Base-by-base conservation (phyloP, 306 rosid species). In the Hylodesmum podocarpum region DNA sequence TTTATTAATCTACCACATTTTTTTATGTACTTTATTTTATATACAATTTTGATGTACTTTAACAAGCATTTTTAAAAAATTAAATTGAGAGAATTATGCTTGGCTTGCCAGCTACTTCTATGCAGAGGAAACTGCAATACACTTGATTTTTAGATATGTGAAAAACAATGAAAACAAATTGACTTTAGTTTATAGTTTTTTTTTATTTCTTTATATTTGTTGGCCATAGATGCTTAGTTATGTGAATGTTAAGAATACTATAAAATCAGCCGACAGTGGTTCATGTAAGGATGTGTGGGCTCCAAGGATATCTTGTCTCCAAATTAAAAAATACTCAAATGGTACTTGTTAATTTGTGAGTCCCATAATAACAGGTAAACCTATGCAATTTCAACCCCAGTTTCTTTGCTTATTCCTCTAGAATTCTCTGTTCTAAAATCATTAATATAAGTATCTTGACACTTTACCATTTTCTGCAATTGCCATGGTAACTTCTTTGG, bases 211-310 rank as follows among this genome's bases (percentile, higher is more conserved):
- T 5, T 5, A 5, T 66, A 47, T 61, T 43, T 73, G 70, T 53
- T 80, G 57, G 72, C 15, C 58, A 54, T 80, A 18, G 62, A 55
- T 77, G 72, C 44, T 67, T 37, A 33, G 54, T 50, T 80, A 8
- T 75, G 28, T 70, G 65, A 54, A 43, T 40, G 46, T 78, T 24
- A 68, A 44, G 79, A 66, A 74, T 40, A 43, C 57, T 62, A 57
- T 8, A 55, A 54, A 70, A 78, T 75, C 72, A 74, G 59, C 86
- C 80, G 86, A 85, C 88, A 81, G 46, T 37, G 24, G 76, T 74
- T 69, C 58, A 64, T 70, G 55, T 55, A 68, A 71, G 63, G 57
- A 44, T 47, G 40, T 25, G 80, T 74, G 83, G 80, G 57, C 51
- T 72, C 72, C 66, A 73, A 19, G 18, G 12, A 44, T 15, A 61